Conservation (phyloP, 1,284 basidiomycete species). For the Filobasidium uniguttulatum region DNA sequence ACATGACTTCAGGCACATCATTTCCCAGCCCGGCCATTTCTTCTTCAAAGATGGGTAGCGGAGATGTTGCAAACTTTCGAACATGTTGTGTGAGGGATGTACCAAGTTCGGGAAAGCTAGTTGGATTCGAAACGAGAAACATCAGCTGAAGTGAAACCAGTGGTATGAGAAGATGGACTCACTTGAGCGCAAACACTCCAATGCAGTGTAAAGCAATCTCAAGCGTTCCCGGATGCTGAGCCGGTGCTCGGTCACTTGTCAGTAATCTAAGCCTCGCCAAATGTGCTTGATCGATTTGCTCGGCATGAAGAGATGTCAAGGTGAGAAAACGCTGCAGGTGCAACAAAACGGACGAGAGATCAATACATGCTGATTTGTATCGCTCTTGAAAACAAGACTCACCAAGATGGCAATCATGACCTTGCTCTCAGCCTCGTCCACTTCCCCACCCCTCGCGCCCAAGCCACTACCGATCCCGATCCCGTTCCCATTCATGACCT, state of each 20-base stretch:
- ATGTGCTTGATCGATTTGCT: conserved; percentile 55
- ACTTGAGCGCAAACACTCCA: conserved; percentile 57
- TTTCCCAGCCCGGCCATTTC: conserved; percentile 46
- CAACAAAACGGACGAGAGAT: too few relatives aligned
- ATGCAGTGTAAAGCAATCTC: conserved; percentile 31
- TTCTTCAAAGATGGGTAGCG: conserved; percentile 74
- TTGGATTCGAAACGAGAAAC: background rate
- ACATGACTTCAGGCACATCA: conserved; percentile 48
- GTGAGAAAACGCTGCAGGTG: conserved; percentile 85
- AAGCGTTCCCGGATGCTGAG: conserved; percentile 48
- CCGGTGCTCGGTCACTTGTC: conserved; percentile 65
- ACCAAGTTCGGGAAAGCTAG: conserved; percentile 67
- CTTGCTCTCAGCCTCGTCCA: conserved; percentile 29
- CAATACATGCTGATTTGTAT: too few relatives aligned
- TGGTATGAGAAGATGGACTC: conserved; percentile 17
- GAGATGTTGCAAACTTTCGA: conserved; percentile 75
- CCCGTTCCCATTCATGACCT: conserved; percentile 20
- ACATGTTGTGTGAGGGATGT: conserved; percentile 63
- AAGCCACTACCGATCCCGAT: conserved; percentile 13
- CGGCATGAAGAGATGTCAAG: conserved; percentile 62
- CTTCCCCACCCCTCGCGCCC: conserved; percentile 13
- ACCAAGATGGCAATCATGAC: conserved; percentile 28
- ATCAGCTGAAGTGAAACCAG: background rate
- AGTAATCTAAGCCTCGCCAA: conserved; percentile 59
- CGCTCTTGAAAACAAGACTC: conserved; percentile 5